Evolutionary conservation across 352 stramenopile species (phyloP).

Genomic region (Phytophthora ramorum): DNA sequence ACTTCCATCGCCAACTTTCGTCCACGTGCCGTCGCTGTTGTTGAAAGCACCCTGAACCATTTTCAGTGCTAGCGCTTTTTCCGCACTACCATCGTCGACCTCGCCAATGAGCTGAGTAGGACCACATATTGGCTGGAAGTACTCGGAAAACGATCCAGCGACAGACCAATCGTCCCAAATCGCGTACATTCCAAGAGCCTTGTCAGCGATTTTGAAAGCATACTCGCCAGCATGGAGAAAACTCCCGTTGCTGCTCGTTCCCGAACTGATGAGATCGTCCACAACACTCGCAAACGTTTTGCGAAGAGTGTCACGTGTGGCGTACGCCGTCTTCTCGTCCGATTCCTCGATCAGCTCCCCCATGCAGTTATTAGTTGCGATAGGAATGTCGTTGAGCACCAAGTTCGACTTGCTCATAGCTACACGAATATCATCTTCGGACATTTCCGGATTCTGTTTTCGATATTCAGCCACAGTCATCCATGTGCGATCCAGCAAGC

Average conservation of each 20-base stretch:
- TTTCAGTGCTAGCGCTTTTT: conserved; percentile 36
- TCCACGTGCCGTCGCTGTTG: conserved; percentile 30
- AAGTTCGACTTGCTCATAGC: conserved; percentile 31
- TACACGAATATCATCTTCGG: conserved; percentile 18
- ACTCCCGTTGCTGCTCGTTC: conserved; percentile 30
- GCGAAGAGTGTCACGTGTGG: conserved; percentile 42
- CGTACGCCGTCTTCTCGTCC: conserved; percentile 12
- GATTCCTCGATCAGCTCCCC: conserved; percentile 27
- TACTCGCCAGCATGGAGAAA: conserved; percentile 33
- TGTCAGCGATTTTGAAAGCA: conserved; percentile 35
- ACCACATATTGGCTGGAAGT: conserved; percentile 49
- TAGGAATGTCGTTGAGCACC: conserved; percentile 47
- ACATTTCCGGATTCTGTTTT: conserved; percentile 19
- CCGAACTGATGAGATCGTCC: conserved; percentile 36
- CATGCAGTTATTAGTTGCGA: conserved; percentile 35
- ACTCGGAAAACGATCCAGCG: conserved; percentile 39
- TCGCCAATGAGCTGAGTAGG: conserved; percentile 42
- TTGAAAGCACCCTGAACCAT: conserved; percentile 42
- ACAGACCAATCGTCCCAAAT: conserved; percentile 43
- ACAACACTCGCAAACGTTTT: conserved; percentile 48
- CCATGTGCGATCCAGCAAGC: conserved; percentile 18
- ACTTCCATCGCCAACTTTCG: conserved; percentile 18
- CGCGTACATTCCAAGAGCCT: conserved; percentile 37
- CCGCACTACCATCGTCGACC: conserved; percentile 39
- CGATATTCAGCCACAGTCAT: conserved; percentile 17